Evolutionary conservation across 169 alveolate species (phyloP).

Genomic region (Prorocentrum cordatum): DNA sequence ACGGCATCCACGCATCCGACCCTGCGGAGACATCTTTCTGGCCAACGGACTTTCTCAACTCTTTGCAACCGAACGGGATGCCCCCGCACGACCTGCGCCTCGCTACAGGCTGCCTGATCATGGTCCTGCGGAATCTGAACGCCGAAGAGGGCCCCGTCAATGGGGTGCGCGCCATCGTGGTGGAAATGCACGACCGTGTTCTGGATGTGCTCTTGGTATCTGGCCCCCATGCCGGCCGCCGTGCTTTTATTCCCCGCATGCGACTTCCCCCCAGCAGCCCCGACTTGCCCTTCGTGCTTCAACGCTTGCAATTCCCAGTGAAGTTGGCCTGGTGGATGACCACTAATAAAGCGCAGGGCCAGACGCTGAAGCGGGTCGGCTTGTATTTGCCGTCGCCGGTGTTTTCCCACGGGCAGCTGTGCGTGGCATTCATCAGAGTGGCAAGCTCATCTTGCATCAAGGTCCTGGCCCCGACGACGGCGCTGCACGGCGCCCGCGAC

Average conservation of each 20-base stretch:
- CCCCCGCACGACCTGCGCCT: neutral
- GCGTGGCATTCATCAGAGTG: neutral
- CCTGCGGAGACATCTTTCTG: neutral
- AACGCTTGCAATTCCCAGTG: neutral
- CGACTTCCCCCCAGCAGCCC: neutral
- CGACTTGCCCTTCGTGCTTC: neutral
- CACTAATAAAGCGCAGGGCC: neutral
- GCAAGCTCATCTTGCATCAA: too few species aligned
- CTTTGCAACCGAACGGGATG: neutral
- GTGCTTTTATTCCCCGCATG: neutral
- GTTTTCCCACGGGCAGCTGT: too few species aligned
- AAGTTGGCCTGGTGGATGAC: slow-evolving; percentile 5
- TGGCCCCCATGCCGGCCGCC: neutral
- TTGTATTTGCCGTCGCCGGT: neutral
- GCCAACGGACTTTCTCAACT: neutral
- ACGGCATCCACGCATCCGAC: neutral
- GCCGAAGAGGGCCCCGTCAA: neutral
- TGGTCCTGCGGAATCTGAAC: neutral
- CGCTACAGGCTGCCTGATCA: neutral
- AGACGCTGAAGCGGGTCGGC: neutral
- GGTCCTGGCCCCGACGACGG: too few species aligned
- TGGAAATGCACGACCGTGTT: neutral
- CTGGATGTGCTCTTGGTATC: neutral
- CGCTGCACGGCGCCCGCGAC: too few species aligned
- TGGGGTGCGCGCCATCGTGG: neutral